These are phyloP conservation scores for Fusarium sarcochroum DNA, from an alignment of 2,329 filamentous ascomycete genomes.

Conservation along the genomic window DNA sequence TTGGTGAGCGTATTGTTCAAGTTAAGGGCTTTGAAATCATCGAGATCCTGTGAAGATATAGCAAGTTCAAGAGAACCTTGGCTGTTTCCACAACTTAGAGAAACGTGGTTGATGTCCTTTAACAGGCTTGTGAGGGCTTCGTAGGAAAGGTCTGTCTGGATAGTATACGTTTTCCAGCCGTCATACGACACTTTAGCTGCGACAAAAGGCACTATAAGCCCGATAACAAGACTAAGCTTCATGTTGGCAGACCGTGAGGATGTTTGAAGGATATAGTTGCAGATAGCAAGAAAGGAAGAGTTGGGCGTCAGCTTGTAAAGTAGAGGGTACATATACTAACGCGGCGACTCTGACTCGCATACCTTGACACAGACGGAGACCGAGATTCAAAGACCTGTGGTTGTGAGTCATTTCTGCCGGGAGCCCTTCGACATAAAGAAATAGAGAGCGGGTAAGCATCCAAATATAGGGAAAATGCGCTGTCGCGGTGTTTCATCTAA, in stretches of 20 bases:
- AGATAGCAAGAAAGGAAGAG: background rate
- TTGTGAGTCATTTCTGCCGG: too few species aligned
- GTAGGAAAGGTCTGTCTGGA: conserved; percentile 37
- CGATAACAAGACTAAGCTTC: conserved; percentile 12
- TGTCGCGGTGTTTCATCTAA: too few species aligned
- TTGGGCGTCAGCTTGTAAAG: background rate
- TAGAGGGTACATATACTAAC: background rate
- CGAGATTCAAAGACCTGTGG: too few species aligned
- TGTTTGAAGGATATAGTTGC: background rate
- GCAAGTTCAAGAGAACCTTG: conserved; percentile 46
- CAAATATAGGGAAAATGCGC: too few species aligned
- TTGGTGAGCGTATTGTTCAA: conserved; percentile 42
- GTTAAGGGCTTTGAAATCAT: conserved; percentile 41
- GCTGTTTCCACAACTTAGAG: conserved; percentile 45
- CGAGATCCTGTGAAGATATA: conserved; percentile 43
- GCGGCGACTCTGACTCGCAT: too few species aligned
- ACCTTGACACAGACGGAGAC: too few species aligned
- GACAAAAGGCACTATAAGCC: conserved; percentile 29
- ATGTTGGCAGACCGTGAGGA: background rate
- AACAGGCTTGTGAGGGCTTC: conserved; percentile 35
- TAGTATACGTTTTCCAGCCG: conserved; percentile 47
- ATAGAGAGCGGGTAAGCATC: too few species aligned
- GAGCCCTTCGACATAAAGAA: too few species aligned
- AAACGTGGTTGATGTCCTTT: conserved; percentile 38
- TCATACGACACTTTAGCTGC: conserved; percentile 43